Evolutionary conservation across 1,284 basidiomycete species (phyloP), one percentile per base, ranked within the genome.

Genomic region (Trametes pubescens): DNA sequence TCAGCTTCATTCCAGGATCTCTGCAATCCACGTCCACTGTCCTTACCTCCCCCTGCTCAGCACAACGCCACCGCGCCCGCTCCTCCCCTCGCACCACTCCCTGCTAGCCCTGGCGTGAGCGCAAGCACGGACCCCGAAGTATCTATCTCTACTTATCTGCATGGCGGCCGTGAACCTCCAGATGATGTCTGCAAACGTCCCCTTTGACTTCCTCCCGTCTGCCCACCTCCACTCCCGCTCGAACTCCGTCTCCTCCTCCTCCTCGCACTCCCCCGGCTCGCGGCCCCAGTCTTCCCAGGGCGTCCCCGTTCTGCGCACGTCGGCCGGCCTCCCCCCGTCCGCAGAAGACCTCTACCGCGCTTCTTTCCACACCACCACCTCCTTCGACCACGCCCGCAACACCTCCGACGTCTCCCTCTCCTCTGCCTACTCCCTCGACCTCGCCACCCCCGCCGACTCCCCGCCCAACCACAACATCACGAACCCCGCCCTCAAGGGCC

Each of bases 121-220:
- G n/a, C 40, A 35, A 24, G 43, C 43, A 4, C 29, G 26, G 37
- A 22, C 57, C 40, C 29, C 57, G 24, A 70, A 64, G 64, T 72
- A 72, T 65, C 68, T 63, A 64, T 70, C 63, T 61, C 67, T 72
- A 70, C 71, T 71, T 71, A 71, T 70, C 68, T 70, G 66, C 68
- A 90, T 91, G 89, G 84, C 89, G 77, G 85, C 89, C 73, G 85
- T 90, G 77, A 90, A 89, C 78, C 82, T 90, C 69, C 89, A 91
- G 75, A 81, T 87, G 77, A 87, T 90, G 82, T 81, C 86, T 67
- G 78, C 84, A 66, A 84, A 80, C 77, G 79, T 87, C 72, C 83
- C 88, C 67, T 84, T 91, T 78, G 89, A 91, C 76, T 91, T 90
- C 76, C 78, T 90, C 59, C 86, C 86, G 54, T 76, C 82, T 64